Base-by-base conservation (phyloP, 2,329 filamentous ascomycete genomes). In the Cladosporium sphaerospermum region DNA sequence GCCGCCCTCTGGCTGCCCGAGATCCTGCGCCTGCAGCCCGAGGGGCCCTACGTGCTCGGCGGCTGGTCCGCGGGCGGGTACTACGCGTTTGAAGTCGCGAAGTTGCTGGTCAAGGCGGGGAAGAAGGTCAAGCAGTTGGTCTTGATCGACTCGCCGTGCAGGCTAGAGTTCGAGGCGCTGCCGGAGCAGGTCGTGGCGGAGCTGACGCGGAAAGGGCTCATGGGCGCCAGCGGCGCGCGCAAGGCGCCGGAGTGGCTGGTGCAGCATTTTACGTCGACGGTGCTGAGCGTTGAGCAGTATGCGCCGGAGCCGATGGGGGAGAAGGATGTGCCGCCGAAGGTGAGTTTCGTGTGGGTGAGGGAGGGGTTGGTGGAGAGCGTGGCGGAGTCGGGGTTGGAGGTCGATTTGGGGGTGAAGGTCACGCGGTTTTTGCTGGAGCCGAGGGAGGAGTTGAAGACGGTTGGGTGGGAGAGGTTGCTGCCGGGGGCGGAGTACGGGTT, bases 201-300 rank as follows among this genome's bases (percentile, higher is more conserved):
- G 77, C 88, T 89, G 62, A 84, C 84, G 49, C 76, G 78, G 41
- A 85, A 88, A 49, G 86, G 86, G 46, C 78, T 89, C 1, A 79
- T 89, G 23, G 86, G 85, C 18, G 83, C 83, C 46, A 73, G 77
- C 18, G 75, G 75, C 67, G 73, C 69, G 59, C 74, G 64, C 23
- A 84, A 83, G 67, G 80, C 85, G 34, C 86, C 86, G 0, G 71
- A 77, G 10, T 89, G 86, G 86, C 77, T 89, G 11, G 77, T 87
- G 2, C 83, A 83, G 52, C 86, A 90, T 69, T 89, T 89, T 67
- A 78, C 81, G 0, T 81, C 84, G n/a, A 82, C 83, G n/a, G 83
- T 89, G 51, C 76, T 78, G 46, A 83, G 83, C 13, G 73, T 90
- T 23, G 62, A 66, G 10, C 56, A 54, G 41, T 67, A 67, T 45